Percentiles rank a stretch among this genome's conserved stretches.
Evolutionary conservation across 495 filamentous ascomycete species (phyloP).

Genomic region (Lasiosphaeria ovina): DNA sequence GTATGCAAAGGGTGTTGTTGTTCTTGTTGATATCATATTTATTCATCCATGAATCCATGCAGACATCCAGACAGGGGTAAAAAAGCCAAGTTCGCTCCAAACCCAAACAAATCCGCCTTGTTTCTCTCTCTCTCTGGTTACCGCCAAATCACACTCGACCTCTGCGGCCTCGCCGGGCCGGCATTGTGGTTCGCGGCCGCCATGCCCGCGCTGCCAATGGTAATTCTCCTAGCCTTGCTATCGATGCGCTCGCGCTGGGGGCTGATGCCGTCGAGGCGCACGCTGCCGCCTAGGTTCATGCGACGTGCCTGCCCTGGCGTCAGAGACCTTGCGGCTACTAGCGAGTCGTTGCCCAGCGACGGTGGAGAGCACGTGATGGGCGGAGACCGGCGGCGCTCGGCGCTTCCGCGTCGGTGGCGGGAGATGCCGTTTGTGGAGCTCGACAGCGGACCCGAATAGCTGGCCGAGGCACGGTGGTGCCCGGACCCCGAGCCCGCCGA

Average conservation of each 20-base stretch:
- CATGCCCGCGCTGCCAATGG: conserved; percentile 25
- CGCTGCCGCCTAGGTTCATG: conserved; percentile 42
- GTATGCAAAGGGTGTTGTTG: no score
- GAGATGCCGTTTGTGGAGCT: conserved; percentile 48
- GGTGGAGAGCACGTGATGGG: conserved; percentile 47
- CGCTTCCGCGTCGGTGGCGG: conserved; percentile 38
- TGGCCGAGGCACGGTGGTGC: conserved; percentile 29
- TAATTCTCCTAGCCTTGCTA: conserved; percentile 35
- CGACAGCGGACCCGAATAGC: conserved; percentile 33
- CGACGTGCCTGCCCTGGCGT: conserved; percentile 45
- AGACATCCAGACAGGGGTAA: neutral
- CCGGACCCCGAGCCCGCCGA: conserved; percentile 27
- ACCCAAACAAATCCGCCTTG: neutral
- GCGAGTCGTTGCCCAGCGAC: conserved; percentile 13
- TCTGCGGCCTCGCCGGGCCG: neutral
- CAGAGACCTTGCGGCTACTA: conserved; percentile 21
- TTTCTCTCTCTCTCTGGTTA: conserved; percentile 7
- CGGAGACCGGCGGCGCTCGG: conserved; percentile 41
- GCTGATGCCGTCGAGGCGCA: conserved; percentile 25
- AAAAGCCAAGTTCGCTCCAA: neutral
- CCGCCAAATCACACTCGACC: conserved; percentile 26
- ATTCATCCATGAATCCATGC: neutral
- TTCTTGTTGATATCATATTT: no score
- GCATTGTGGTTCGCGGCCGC: conserved; percentile 7
- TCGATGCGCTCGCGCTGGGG: conserved; percentile 16